Base-by-base conservation (phyloP, 2,329 filamentous ascomycete genomes). In the Phaeomoniella chlamydospora region DNA sequence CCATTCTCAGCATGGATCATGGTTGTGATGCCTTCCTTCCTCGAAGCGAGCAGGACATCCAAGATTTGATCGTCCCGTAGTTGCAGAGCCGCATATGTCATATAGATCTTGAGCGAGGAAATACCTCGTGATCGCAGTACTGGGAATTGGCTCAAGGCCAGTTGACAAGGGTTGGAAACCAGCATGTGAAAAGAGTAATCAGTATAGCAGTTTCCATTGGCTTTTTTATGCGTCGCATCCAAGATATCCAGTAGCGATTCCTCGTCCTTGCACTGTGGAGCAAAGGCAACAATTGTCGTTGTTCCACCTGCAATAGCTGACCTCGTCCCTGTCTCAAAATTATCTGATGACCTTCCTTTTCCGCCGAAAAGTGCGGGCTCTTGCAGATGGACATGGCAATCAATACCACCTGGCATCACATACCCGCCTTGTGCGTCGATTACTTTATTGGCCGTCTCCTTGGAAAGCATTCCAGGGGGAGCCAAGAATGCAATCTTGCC, bases 141-240 rank as follows among this genome's bases (percentile, higher is more conserved):
- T 1, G 62, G 43, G 38, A 64, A 61, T 11, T 61, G 45, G 2
- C 49, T 43, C 2, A 65, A 41, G 11, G 57, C 55, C 11, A 33
- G 73, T 59, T 39, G 70, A 53, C 17, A 58, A 0, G 66, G 64
- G 39, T 68, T 66, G 0, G 60, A 58, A 18, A 70, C 53, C 18
- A 70, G 60, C 38, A 69, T 51, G 44, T 74, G 70, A 41, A 72
- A 68, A 2, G 57, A 61, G 46, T 68, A 69, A 46, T 68, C 65
- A 14, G 53, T 56, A 41, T 67, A 68, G 46, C 61, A 65, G 13
- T 59, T 61, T 18, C 55, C 52, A 13, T 50, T 48, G 16, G 65
- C 64, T 37, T 56, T 54, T 15, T 47, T 50, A 29, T 65, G 61
- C 0, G 62, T 64, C 10, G 53, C 54, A n/a, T 54, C 46, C 2